A percentile compares a stretch with the other conserved stretches of the same genome.
Conservation (phyloP, 192 early-diverging fungal genomes). For the Podila horticola region DNA sequence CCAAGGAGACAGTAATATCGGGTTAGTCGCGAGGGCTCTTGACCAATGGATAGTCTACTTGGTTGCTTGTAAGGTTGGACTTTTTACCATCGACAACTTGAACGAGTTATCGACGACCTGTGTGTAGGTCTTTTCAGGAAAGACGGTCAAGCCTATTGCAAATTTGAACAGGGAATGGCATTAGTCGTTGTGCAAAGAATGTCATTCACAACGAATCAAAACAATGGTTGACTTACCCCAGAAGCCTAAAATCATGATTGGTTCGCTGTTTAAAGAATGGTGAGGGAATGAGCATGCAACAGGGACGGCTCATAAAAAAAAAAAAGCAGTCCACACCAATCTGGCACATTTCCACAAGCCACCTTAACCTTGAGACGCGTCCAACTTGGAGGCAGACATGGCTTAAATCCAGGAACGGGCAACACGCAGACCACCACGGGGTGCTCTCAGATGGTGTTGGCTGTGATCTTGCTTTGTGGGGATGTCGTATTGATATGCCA, state of each 20-base stretch:
- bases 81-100: conserved; percentile 77
- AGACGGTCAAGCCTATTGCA: conserved; percentile 66
- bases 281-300: background rate
- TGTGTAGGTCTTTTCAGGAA: conserved; percentile 78
- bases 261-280: conserved; percentile 1
- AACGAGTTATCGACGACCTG: conserved; percentile 84
- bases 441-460: too few species aligned
- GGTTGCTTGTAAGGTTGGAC: too few species aligned
- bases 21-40: background rate
- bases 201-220: background rate
- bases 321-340: background rate
- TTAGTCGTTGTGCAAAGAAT: background rate
- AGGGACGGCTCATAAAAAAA: background rate
- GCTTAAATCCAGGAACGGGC: too few species aligned
- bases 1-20: background rate
- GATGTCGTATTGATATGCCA: too few species aligned
- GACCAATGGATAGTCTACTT: background rate
- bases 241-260: conserved; percentile 65
- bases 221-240: conserved; percentile 56
- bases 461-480: too few species aligned
- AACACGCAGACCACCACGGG: too few species aligned
- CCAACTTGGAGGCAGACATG: too few species aligned
- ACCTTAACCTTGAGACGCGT: too few species aligned
- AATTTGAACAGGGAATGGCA: background rate
- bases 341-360: background rate